phyloP scores from a whole-genome alignment of 2,329 filamentous ascomycete genomes.

The Penicillium expansum region DNA sequence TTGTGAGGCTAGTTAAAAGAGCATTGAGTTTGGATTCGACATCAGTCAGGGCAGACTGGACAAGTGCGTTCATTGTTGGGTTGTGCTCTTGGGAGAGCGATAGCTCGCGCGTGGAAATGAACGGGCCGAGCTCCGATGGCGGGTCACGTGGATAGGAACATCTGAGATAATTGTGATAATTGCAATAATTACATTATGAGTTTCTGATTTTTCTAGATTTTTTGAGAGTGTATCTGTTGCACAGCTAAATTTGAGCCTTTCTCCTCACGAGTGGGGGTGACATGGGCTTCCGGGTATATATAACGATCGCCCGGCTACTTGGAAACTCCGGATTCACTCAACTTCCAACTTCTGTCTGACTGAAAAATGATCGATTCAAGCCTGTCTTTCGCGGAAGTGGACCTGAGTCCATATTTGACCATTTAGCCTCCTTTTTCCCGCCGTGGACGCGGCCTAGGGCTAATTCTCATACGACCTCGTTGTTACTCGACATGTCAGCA shows the following conservation, averaged over 20 bases:
- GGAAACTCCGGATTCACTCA: neutral
- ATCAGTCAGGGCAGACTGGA: conserved; percentile 40
- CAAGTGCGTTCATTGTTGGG: conserved; percentile 39
- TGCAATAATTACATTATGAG: neutral
- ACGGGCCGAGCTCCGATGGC: neutral
- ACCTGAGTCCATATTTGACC: conserved; percentile 8
- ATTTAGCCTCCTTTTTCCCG: conserved; percentile 50
- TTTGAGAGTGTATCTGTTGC: neutral
- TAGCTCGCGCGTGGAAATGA: neutral
- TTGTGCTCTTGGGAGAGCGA: neutral
- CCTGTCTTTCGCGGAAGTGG: conserved; percentile 4
- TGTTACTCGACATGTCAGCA: conserved; percentile 25
- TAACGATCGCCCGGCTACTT: neutral
- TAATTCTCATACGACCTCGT: conserved; percentile 46
- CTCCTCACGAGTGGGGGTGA: neutral
- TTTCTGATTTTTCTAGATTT: neutral
- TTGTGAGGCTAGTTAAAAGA: conserved; percentile 42
- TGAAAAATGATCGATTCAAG: neutral
- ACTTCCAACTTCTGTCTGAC: neutral
- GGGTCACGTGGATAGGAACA: conserved; percentile 5
- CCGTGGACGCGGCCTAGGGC: conserved; percentile 48
- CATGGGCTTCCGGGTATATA: neutral
- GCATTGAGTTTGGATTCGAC: conserved; percentile 45
- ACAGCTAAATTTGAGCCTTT: neutral
- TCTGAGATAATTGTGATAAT: neutral